Base-by-base conservation (phyloP, 345 rosid genomes). In the Syzygium jambos region DNA sequence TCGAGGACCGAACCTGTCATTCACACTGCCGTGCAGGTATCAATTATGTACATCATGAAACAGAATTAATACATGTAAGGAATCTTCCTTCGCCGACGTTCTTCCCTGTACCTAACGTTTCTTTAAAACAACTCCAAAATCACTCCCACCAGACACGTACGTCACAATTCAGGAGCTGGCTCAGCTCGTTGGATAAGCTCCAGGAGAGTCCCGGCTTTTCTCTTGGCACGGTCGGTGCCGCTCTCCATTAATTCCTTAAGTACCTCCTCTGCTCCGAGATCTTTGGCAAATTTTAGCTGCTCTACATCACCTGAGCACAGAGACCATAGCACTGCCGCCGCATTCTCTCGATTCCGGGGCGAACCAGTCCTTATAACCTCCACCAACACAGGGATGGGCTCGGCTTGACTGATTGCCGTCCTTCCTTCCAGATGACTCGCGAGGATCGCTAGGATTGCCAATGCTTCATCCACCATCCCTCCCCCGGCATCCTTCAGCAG, bases 211-310 rank as follows among this genome's bases (percentile, higher is more conserved):
- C 88, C 96, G 55, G 99, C 99, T 92, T 98, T 98, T 90, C 99
- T 93, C 94, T 95, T 98, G 63, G 99, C 99, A 86, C 99, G 95
- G 85, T 96, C 99, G 10, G 99, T 98, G 86, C 99, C 99, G 85
- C 87, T 96, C 52, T 98, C 99, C 4, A 92, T 90, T 22, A 96
- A 91, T 84, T 96, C 99, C 93, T 92, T 96, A 86, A 98, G 88
- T 27, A 94, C 94, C 87, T 94, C 93, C 88, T 96, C 98, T 11
- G 94, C 97, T 86, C 95, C 96, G 41, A 87, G 92, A 84, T 95
- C 97, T 90, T 90, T 94, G 0, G 98, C 97, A 52, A 89, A 78
- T 87, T 90, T 94, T 87, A 96, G 88, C 91, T 96, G 97, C 90
- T 94, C 93, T 78, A 54, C 49, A 52, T 95, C 98, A 41, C 96